Evolutionary conservation across 2,329 filamentous ascomycete genomes (phyloP), one percentile per base, ranked within the genome.

Genomic region (Emydomyces testavorans): DNA sequence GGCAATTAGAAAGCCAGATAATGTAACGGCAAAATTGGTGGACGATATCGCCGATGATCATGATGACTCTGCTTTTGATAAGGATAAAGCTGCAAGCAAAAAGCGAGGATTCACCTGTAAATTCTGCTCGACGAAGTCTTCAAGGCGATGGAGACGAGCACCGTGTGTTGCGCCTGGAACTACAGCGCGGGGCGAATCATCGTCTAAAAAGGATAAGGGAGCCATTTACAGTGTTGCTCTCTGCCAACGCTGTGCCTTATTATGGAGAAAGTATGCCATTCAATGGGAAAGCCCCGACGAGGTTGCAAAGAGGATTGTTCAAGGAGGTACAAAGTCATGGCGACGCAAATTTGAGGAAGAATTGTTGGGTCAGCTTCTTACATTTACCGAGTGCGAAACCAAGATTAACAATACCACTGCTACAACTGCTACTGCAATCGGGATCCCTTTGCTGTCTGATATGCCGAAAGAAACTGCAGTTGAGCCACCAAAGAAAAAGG

Each of bases 221-320:
- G 72, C 75, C 13, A 79, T 83, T 57, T 79, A 83, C 29, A 78
- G 93, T 15, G 76, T 89, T 41, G 89, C 90, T 2, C 75, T 98
- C 3, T 98, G 92, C 62, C 77, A 88, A 50, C 80, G 90, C 51
- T 98, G 92, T 61, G 89, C 89, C 21, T 82, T 92, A 58, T 72
- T 98, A 6, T 98, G 92, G 92, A 82, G 92, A 42, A 85, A 90
- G 54, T 98, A 98, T 65, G 90, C 83, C 13, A 87, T 98, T 52
- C 86, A 93, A 56, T 98, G 87, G 80, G 92, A 96, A 65, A 86
- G 94, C 55, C 77, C 88, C 11, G 92, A 96, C 35, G 90, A 96
- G 58, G 78, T 94, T 31, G 79, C 82, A 32, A 94, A 89, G 69
- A 94, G 94, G 68, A 80, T 93, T 35, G 78, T 82, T 1, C 79